Evolutionary conservation across 2,329 filamentous ascomycete species (phyloP).

Genomic region (Colletotrichum chrysophilum): DNA sequence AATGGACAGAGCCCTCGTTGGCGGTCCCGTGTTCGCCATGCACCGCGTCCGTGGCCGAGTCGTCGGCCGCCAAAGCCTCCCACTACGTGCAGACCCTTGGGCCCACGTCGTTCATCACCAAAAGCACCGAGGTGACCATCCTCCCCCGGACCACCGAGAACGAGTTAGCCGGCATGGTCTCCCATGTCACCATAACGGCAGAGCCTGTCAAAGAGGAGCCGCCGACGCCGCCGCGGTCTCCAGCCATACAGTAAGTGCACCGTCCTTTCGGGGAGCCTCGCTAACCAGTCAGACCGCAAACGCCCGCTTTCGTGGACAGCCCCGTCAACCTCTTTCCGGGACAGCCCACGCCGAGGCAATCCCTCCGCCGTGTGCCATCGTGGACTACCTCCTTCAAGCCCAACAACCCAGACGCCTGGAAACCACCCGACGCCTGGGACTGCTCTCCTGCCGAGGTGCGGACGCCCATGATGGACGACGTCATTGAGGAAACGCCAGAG

Average conservation of each 20-base stretch:
- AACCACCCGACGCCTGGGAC: slow-evolving; percentile 49
- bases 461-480: slow-evolving; percentile 24
- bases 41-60: slow-evolving; percentile 34
- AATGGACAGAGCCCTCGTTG: slow-evolving; percentile 19
- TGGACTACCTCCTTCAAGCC: slow-evolving; percentile 31
- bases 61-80: slow-evolving; percentile 30
- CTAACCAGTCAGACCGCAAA: not conserved
- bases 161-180: slow-evolving; percentile 37
- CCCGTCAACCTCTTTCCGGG: slow-evolving; percentile 20
- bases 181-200: slow-evolving; percentile 42
- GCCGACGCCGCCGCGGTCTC: slow-evolving; percentile 32
- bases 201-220: slow-evolving; percentile 30
- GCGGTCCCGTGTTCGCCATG: slow-evolving; percentile 36
- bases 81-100: slow-evolving; percentile 44
- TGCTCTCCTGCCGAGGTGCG: slow-evolving; percentile 31
- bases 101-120: slow-evolving; percentile 46
- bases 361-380: slow-evolving; percentile 7
- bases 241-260: slow-evolving; percentile 31
- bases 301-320: slow-evolving; percentile 1
- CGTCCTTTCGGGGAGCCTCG: not conserved
- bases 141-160: slow-evolving; percentile 36
- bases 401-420: slow-evolving; percentile 49
- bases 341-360: not conserved
- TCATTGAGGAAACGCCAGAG: slow-evolving; percentile 20
- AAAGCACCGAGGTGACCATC: slow-evolving; percentile 42